Percentiles rank a stretch among this genome's conserved stretches.
Evolutionary conservation across 176 grass and related monocot genomes (phyloP).

Genomic region (Typha latifolia): DNA sequence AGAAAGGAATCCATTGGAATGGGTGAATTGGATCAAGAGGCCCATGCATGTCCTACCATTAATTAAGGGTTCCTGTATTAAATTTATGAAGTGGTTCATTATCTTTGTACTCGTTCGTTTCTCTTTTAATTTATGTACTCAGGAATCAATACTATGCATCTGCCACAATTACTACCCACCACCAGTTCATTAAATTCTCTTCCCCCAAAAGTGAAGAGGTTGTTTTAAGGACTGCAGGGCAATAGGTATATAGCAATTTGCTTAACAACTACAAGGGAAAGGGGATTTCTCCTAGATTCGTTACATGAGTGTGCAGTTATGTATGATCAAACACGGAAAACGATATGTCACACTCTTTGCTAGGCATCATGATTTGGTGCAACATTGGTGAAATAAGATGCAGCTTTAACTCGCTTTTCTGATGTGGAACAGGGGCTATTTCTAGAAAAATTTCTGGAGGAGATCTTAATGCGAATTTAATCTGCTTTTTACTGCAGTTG

Average conservation of each 20-base stretch:
- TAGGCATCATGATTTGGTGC: neutral
- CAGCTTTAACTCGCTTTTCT: neutral
- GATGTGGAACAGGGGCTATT: neutral
- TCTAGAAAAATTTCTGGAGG: neutral
- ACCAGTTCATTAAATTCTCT: no score
- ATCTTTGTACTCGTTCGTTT: no score
- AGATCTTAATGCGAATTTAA: neutral
- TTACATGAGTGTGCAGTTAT: neutral
- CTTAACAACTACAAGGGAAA: neutral
- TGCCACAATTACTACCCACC: no score
- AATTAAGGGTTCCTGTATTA: no score
- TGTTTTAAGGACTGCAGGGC: neutral
- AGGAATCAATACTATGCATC: no score
- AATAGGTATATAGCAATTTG: neutral
- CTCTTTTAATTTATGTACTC: no score
- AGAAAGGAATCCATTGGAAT: no score
- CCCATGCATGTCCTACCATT: no score
- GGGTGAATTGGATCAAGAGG: no score
- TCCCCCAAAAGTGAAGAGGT: no score
- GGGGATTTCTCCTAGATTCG: neutral
- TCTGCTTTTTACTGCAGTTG: no score
- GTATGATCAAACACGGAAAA: neutral
- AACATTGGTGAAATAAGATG: conserved; percentile 3
- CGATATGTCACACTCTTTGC: conserved; percentile 1
- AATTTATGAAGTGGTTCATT: no score